Percentiles rank a stretch among this genome's conserved stretches.
phyloP scores from a whole-genome alignment of 306 rosid genomes.

The Gastrolobium villosum region DNA sequence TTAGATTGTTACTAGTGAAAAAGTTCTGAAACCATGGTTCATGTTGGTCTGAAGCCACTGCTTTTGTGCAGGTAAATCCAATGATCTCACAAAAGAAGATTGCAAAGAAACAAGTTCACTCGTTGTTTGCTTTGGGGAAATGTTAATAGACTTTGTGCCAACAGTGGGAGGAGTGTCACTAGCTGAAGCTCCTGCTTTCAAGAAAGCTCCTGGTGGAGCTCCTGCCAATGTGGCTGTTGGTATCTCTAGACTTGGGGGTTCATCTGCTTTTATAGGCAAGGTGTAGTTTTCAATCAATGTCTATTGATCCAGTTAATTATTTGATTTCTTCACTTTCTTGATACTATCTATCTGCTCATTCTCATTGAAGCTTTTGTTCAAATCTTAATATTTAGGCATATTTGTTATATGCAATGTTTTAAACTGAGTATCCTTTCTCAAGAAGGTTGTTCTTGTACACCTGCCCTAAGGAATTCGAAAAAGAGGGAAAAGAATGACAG shows the following conservation, averaged over 20 bases:
- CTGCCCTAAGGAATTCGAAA: neutral
- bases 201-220: slow-evolving; percentile 97
- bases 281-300: slow-evolving; percentile 50
- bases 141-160: slow-evolving; percentile 91
- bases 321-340: slow-evolving; percentile 22
- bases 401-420: slow-evolving; percentile 17
- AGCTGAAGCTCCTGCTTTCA: slow-evolving; percentile 93
- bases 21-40: slow-evolving; percentile 21
- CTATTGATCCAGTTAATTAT: slow-evolving; percentile 25
- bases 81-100: slow-evolving; percentile 46
- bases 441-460: slow-evolving; percentile 1
- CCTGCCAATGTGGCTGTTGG: slow-evolving; percentile 99
- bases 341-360: neutral
- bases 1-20: slow-evolving; percentile 32
- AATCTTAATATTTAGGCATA: neutral
- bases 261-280: slow-evolving; percentile 90
- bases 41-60: slow-evolving; percentile 44
- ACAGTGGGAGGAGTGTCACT: slow-evolving; percentile 87
- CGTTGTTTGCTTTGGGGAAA: slow-evolving; percentile 87
- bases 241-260: slow-evolving; percentile 80
- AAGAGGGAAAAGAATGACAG: neutral
- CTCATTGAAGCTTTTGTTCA: neutral
- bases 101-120: slow-evolving; percentile 53
- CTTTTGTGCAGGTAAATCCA: slow-evolving; percentile 48
- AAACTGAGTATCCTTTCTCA: slow-evolving; percentile 21